These are phyloP conservation scores for Ambrosia artemisiifolia DNA, from an alignment of 129 eudicot species.

Conservation along the genomic window DNA sequence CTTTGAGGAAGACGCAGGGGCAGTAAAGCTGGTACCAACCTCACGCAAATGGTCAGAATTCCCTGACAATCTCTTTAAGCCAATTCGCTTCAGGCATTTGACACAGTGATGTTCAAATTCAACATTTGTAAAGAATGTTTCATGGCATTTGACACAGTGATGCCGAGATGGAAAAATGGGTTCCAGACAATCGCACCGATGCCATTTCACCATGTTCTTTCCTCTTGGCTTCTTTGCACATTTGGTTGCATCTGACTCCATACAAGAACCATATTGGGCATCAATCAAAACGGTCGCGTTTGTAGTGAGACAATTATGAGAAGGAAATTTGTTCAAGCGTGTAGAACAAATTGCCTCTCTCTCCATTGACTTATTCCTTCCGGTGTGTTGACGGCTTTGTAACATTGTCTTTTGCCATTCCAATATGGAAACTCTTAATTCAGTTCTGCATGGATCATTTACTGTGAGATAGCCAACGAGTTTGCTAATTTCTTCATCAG, in stretches of 20 bases:
- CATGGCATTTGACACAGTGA: constrained; percentile 49
- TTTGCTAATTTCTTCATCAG: constrained; percentile 29
- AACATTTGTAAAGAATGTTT: constrained; percentile 35
- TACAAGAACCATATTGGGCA: constrained; percentile 26
- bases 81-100: background rate
- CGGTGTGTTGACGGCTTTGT: constrained; percentile 8
- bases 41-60: background rate
- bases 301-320: constrained; percentile 11
- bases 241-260: constrained; percentile 15
- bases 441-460: constrained; percentile 24
- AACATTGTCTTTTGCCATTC: constrained; percentile 27
- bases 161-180: constrained; percentile 42
- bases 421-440: constrained; percentile 37
- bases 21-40: background rate
- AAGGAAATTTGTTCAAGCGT: background rate
- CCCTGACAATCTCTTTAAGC: too few relatives aligned
- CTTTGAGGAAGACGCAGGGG: background rate
- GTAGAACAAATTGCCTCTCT: background rate
- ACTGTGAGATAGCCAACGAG: constrained; percentile 25
- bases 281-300: constrained; percentile 38
- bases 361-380: background rate
- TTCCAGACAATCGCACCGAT: constrained; percentile 49
- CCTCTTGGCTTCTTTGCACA: constrained; percentile 13
- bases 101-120: constrained; percentile 30
- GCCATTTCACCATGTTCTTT: constrained; percentile 14